phyloP scores from a whole-genome alignment of 257 asterid species.

The Scutellaria baicalensis region DNA sequence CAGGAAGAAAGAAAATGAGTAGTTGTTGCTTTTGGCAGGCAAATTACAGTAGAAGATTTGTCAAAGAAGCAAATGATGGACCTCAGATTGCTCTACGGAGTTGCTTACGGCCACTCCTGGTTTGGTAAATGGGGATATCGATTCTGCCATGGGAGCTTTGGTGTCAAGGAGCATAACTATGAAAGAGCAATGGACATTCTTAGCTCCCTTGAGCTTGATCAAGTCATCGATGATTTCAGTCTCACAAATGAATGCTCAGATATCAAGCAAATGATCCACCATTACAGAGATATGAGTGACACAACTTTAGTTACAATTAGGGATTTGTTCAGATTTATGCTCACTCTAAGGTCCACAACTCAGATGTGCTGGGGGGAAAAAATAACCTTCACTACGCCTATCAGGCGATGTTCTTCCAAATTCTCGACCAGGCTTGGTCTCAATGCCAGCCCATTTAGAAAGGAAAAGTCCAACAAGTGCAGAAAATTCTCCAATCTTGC shows the following conservation, averaged over 20 bases:
- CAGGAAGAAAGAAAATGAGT: not conserved
- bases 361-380: constrained; percentile 6
- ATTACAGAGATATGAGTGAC: constrained; percentile 54
- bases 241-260: constrained; percentile 22
- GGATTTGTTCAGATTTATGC: constrained; percentile 71
- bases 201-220: constrained; percentile 65
- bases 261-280: constrained; percentile 40
- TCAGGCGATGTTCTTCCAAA: constrained; percentile 21
- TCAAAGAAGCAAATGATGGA: constrained; percentile 75
- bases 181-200: constrained; percentile 51
- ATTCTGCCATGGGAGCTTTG: constrained; percentile 83
- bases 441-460: constrained; percentile 19
- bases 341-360: constrained; percentile 34
- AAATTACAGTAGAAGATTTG: constrained; percentile 74
- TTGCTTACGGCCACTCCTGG: constrained; percentile 90
- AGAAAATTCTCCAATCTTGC: constrained; percentile 65
- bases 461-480: constrained; percentile 39
- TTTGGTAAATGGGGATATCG: constrained; percentile 87
- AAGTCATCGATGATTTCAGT: constrained; percentile 37
- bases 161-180: constrained; percentile 67
- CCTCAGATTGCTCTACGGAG: constrained; percentile 69
- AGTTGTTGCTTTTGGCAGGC: constrained; percentile 34
- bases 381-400: not conserved
- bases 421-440: constrained; percentile 20
- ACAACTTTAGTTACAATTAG: constrained; percentile 42